Percentiles rank a stretch among this genome's conserved stretches.
These are phyloP conservation scores for Tolypocladium cylindrosporum DNA, from an alignment of 2,329 filamentous ascomycete species.

Conservation along the genomic window DNA sequence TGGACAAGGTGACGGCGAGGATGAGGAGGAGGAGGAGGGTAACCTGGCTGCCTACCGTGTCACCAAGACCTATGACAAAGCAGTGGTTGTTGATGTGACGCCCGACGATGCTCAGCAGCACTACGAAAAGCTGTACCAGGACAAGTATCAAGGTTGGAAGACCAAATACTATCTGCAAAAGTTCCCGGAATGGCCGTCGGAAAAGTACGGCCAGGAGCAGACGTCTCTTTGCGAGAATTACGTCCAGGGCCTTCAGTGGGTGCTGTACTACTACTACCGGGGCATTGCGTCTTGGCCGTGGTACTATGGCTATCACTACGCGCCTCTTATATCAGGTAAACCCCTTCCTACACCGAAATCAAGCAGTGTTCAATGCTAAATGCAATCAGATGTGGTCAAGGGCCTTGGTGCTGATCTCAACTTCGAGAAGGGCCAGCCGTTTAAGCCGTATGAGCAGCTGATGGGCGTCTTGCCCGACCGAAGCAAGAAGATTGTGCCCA, in stretches of 20 bases:
- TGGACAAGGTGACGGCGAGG: conserved; percentile 48
- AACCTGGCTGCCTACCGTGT: conserved; percentile 77
- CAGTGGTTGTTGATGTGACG: conserved; percentile 71
- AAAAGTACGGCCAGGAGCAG: conserved; percentile 67
- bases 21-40: conserved; percentile 58
- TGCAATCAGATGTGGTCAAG: conserved; percentile 65
- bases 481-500: conserved; percentile 91
- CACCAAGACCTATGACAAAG: conserved; percentile 83
- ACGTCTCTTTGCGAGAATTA: conserved; percentile 86
- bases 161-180: conserved; percentile 86
- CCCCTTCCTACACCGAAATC: not conserved
- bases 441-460: conserved; percentile 88
- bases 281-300: conserved; percentile 98
- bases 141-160: conserved; percentile 90
- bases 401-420: conserved; percentile 80
- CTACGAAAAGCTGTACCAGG: conserved; percentile 77
- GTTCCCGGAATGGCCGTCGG: conserved; percentile 74
- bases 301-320: conserved; percentile 96
- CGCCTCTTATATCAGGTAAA: conserved; percentile 83
- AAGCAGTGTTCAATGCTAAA: conserved; percentile 5
- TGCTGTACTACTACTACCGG: conserved; percentile 94
- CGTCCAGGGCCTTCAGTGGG: conserved; percentile 95
- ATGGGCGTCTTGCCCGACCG: conserved; percentile 97
- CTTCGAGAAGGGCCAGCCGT: conserved; percentile 90
- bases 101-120: conserved; percentile 68